Conservation (phyloP, 176 grass and related monocot species). For the Typha latifolia region DNA sequence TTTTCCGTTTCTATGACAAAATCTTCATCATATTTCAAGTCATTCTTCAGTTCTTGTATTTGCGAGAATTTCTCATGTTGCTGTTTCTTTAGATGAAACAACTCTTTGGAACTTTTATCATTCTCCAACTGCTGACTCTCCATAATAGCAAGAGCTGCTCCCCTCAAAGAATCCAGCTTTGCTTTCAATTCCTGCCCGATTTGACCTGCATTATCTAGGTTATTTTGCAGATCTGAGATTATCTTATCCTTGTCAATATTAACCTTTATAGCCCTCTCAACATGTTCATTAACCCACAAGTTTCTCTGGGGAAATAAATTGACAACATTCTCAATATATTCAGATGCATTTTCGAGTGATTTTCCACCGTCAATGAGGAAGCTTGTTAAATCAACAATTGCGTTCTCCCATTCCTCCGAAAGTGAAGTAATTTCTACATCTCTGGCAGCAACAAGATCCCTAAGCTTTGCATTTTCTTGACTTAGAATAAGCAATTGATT, state of each 20-base stretch:
- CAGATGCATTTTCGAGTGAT: constrained; percentile 65
- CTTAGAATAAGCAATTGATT: constrained; percentile 36
- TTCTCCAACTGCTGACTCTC: constrained; percentile 50
- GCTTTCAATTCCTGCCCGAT: constrained; percentile 52
- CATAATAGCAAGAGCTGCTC: constrained; percentile 70
- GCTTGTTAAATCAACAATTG: constrained; percentile 66
- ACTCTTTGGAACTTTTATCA: constrained; percentile 39
- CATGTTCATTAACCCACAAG: constrained; percentile 44
- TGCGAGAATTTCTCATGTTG: constrained; percentile 23
- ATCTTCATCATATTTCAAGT: constrained; percentile 17
- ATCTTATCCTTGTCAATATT: constrained; percentile 70
- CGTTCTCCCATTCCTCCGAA: constrained; percentile 64
- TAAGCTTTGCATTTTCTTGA: constrained; percentile 55
- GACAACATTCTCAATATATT: constrained; percentile 61
- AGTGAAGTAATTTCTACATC: constrained; percentile 52
- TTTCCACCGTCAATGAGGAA: constrained; percentile 68
- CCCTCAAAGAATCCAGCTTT: constrained; percentile 69
- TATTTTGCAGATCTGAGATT: constrained; percentile 50
- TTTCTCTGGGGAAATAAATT: constrained; percentile 58
- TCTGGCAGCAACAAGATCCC: constrained; percentile 43
- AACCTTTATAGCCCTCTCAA: constrained; percentile 73
- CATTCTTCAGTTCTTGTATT: constrained; percentile 27
- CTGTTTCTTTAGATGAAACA: constrained; percentile 20
- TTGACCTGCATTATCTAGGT: constrained; percentile 47
- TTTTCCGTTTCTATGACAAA: constrained; percentile 10